These are phyloP conservation scores for Coemansia sp. DNA, from an alignment of 192 early-diverging fungal genomes.

Conservation along the genomic window DNA sequence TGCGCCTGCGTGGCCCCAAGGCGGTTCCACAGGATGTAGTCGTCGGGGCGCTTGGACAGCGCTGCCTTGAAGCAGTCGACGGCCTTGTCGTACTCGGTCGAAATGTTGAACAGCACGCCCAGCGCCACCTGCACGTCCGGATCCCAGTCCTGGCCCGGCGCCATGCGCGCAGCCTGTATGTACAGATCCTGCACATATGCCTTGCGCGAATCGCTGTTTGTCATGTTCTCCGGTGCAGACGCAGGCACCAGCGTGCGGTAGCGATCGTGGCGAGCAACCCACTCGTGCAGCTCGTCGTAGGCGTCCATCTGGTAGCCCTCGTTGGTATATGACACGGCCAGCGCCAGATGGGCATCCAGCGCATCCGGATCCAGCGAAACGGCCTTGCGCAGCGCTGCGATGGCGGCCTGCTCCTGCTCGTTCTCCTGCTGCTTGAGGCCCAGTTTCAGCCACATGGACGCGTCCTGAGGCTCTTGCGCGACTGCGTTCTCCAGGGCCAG, in stretches of 20 bases:
- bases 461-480: conserved; percentile 74
- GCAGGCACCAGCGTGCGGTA: conserved; percentile 58
- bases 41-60: conserved; percentile 76
- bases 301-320: conserved; percentile 81
- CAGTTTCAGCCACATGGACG: conserved; percentile 78
- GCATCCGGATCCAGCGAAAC: conserved; percentile 68
- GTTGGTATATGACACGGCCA: conserved; percentile 94
- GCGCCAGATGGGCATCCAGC: conserved; percentile 76
- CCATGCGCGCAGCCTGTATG: conserved; percentile 72
- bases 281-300: conserved; percentile 84
- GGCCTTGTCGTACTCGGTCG: conserved; percentile 91
- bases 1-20: conserved; percentile 97
- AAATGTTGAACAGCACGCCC: conserved; percentile 93
- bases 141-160: conserved; percentile 62
- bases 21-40: conserved; percentile 96
- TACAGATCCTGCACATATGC: conserved; percentile 70
- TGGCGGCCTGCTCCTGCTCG: conserved; percentile 88
- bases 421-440: conserved; percentile 95
- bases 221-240: conserved; percentile 43
- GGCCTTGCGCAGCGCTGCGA: conserved; percentile 82
- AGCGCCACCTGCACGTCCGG: conserved; percentile 90
- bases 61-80: conserved; percentile 96
- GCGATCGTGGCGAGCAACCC: conserved; percentile 71
- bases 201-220: conserved; percentile 56
- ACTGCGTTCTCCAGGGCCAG: conserved; percentile 88